phyloP scores from a whole-genome alignment of 164 flowering plant genomes.

The Akebia trifoliata region DNA sequence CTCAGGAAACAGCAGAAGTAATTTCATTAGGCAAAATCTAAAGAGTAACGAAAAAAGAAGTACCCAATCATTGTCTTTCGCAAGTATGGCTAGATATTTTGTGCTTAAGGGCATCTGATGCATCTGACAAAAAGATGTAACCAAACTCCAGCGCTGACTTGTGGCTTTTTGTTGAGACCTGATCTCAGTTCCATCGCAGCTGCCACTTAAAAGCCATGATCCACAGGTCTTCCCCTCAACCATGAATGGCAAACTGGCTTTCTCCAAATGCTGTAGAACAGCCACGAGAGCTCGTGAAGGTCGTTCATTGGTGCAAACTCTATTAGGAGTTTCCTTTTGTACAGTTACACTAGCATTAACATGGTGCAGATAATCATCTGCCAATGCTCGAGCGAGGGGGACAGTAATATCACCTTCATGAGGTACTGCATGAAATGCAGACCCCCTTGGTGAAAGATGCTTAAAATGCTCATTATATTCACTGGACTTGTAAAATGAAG shows the following conservation, averaged over 20 bases:
- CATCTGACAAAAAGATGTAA: conserved; percentile 77
- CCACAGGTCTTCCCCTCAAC: conserved; percentile 70
- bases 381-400: conserved; percentile 86
- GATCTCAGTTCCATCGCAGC: conserved; percentile 71
- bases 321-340: conserved; percentile 21
- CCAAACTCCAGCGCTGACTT: conserved; percentile 86
- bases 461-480: conserved; percentile 29
- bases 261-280: conserved; percentile 83
- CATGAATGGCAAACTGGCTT: conserved; percentile 67
- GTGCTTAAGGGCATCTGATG: conserved; percentile 86
- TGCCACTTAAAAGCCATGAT: conserved; percentile 73
- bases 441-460: conserved; percentile 45
- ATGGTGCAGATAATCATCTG: conserved; percentile 66
- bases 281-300: conserved; percentile 55
- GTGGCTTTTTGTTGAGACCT: conserved; percentile 77
- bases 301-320: conserved; percentile 14
- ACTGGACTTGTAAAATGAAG: conserved; percentile 56
- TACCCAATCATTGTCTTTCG: conserved; percentile 99
- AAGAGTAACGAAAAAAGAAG: conserved; percentile 7
- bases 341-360: conserved; percentile 21
- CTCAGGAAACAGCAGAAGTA: not conserved
- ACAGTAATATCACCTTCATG: conserved; percentile 53
- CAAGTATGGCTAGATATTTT: conserved; percentile 78
- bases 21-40: conserved; percentile 4
- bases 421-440: conserved; percentile 46